Base-by-base conservation (phyloP, 768 basidiomycete species). In the Agrocybe chaxingu region DNA sequence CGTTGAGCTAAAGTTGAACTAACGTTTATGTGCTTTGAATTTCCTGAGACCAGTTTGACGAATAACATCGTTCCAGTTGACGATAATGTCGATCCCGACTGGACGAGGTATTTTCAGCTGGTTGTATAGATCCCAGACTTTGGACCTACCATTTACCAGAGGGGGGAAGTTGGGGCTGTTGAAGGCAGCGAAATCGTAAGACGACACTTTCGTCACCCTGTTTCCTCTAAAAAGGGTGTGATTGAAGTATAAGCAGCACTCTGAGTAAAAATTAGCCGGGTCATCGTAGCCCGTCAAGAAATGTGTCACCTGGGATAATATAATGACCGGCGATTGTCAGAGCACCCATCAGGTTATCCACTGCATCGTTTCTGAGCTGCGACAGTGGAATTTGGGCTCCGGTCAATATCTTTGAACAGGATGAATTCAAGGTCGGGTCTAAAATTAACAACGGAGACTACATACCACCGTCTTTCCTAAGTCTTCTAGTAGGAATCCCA, bases 321-420 rank as follows among this genome's bases (percentile, higher is more conserved):
- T 84, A 95, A 59, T 91, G 86, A 1, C 95, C 94, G 11, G 94
- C 93, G 45, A 96, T 86, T 11, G 87, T 84, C 32, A 98, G 71
- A 3, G 92, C 89, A 7, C 92, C 93, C 64, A 97, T 82, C 8
- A 97, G 71, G 64, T 97, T 98, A 57, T 96, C 95, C 4, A 93
- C 84, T 7, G 93, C 92, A 64, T 98, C 94, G 58, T 95, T 97
- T n/a, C 92, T 80, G 41, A 95, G 72, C 62, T 93, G 88, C 1
- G 89, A 92, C 32, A 94, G 72, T 10, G 95, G 92, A 33, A 98
- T 96, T 70, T 97, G 95, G 0, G 94, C 92, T 9, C 94, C 95
- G 1, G 92, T 96, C 30, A 95, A 58, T 51, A 96, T 92, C 91
- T 92, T 18, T 8, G 13, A 7, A 12, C 37, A 8, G 18, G 34